phyloP scores from a whole-genome alignment of 495 filamentous ascomycete species.

The Hypoxylon intermedium region DNA sequence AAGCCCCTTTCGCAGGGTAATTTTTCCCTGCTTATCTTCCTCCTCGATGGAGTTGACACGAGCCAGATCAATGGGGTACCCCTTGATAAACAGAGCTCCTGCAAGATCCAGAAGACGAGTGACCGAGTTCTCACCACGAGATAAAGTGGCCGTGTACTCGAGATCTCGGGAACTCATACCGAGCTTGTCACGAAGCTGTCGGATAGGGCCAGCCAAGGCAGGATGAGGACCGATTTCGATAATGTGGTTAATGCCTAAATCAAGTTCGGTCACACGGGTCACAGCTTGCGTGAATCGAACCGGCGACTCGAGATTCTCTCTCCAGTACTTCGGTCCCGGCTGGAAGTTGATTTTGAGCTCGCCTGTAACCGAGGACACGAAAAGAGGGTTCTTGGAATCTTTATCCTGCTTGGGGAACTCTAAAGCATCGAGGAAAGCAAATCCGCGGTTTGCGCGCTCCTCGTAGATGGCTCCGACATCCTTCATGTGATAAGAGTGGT shows the following conservation, averaged over 20 bases:
- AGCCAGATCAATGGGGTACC: not conserved
- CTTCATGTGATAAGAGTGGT: slow-evolving; percentile 55
- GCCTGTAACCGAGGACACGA: not conserved
- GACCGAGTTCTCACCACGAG: slow-evolving; percentile 2
- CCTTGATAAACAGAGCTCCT: slow-evolving; percentile 9
- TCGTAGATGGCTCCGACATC: slow-evolving; percentile 37
- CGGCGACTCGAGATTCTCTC: not conserved
- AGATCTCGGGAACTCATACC: slow-evolving; percentile 38
- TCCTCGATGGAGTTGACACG: slow-evolving; percentile 21
- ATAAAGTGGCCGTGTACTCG: slow-evolving; percentile 43
- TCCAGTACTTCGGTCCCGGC: not conserved
- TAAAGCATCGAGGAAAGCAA: no score
- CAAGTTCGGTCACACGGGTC: not conserved
- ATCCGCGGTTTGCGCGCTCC: slow-evolving; percentile 14
- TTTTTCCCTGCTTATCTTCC: no score
- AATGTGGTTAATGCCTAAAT: not conserved
- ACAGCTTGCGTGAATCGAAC: not conserved
- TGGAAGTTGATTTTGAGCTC: no score
- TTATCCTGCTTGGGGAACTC: no score
- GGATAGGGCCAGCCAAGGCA: not conserved
- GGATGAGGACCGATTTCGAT: not conserved
- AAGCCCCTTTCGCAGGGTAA: not conserved
- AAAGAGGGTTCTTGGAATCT: not conserved
- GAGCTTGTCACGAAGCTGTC: slow-evolving; percentile 49
- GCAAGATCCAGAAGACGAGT: slow-evolving; percentile 5